phyloP scores from a whole-genome alignment of 306 rosid genomes.

The Ammopiptanthus mongolicus region DNA sequence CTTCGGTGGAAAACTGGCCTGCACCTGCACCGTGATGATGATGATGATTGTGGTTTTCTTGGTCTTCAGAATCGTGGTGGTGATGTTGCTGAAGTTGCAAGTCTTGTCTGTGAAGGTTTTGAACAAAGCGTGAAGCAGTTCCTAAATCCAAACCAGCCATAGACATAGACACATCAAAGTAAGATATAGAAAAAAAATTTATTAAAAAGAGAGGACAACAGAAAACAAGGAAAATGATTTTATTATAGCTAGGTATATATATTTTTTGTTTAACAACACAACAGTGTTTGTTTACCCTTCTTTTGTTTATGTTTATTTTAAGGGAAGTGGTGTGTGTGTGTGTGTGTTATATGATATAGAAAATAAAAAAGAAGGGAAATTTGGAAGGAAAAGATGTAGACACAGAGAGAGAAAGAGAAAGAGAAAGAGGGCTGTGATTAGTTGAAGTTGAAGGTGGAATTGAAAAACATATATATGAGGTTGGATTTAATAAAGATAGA shows the following conservation, averaged over 20 bases:
- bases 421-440: not conserved
- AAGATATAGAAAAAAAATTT: slow-evolving; percentile 21
- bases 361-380: not conserved
- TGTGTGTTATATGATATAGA: not conserved
- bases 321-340: slow-evolving; percentile 37
- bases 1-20: slow-evolving; percentile 38
- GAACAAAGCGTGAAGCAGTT: slow-evolving; percentile 66
- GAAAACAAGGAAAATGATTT: slow-evolving; percentile 61
- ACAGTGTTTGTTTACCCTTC: slow-evolving; percentile 13
- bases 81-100: slow-evolving; percentile 54
- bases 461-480: slow-evolving; percentile 18
- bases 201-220: slow-evolving; percentile 33
- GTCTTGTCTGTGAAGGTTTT: slow-evolving; percentile 59
- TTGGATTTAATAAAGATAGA: slow-evolving; percentile 7
- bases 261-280: slow-evolving; percentile 21
- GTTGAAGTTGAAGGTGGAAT: slow-evolving; percentile 12
- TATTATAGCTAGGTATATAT: slow-evolving; percentile 26
- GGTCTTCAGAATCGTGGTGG: slow-evolving; percentile 38
- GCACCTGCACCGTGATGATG: not conserved
- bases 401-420: not conserved
- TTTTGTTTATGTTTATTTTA: slow-evolving; percentile 54
- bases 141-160: slow-evolving; percentile 99
- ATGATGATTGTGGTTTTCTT: slow-evolving; percentile 11
- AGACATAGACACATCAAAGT: slow-evolving; percentile 46
- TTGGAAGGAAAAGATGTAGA: not conserved